Base-by-base conservation (phyloP, 2,329 filamentous ascomycete species). In the Colletotrichum magnum region DNA sequence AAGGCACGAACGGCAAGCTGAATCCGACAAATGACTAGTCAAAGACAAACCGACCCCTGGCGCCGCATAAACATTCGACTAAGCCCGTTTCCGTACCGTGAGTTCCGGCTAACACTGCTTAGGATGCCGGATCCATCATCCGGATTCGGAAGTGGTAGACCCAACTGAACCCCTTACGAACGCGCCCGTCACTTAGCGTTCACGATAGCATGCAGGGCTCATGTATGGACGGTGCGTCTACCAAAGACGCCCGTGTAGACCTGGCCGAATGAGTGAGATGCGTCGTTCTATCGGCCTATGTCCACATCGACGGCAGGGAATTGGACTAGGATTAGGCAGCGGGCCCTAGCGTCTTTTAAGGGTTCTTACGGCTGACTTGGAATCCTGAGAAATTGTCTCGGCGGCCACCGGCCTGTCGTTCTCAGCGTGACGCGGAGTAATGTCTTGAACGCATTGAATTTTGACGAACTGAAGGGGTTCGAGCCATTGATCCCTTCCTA, bases 121-220 rank as follows among this genome's bases (percentile, higher is more conserved):
- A 60, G 39, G 48, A 60, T 45, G 36, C 61, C 62, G 57, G 53
- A 67, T 57, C 50, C 62, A 67, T 60, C 51, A 15, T 48, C 67
- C 67, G 67, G 62, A 69, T 67, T 66, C 62, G 67, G 67, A 56
- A 52, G 56, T 52, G 51, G 32, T 21, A 26, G 26, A 5, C 13
- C 43, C 9, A 52, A 18, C 12, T 32, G 21, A 28, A 52, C 51
- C 24, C 21, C 54, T 13, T 32, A 53, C 36, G n/a, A 26, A 60
- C 66, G n/a, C 43, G 32, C 18, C 36, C 47, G 50, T 61, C 51
- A 48, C 36, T 15, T n/a, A 21, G 32, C 32, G 32, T 36, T 36
- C 32, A 36, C 2, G 32, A 36, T 10, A 36, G 32, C 32, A 36
- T 10, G 32, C 32, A 13, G n/a, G 45, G 13, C 18, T 13, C 16